Conservation (phyloP, 78 protist species). For the Cyanophora paradoxa region DNA sequence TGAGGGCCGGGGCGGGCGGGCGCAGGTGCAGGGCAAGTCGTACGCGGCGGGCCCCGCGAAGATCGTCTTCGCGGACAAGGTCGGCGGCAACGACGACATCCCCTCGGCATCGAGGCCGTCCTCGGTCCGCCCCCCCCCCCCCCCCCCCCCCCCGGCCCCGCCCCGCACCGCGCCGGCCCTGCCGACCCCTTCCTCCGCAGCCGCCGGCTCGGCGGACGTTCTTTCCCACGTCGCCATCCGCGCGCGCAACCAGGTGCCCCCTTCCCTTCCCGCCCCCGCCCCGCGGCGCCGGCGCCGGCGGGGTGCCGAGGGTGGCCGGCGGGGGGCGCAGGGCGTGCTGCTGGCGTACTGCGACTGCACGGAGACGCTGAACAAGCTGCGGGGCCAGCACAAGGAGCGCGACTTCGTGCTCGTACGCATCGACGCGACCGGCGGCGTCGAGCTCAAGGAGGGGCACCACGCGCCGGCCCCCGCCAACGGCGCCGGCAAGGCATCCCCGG, state of each 20-base stretch:
- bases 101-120: not conserved
- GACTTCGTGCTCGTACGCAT: too few species aligned
- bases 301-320: too few species aligned
- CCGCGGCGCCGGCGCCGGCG: too few species aligned
- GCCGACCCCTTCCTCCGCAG: not conserved
- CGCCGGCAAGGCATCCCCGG: too few species aligned
- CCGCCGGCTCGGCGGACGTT: not conserved
- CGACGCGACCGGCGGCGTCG: too few species aligned
- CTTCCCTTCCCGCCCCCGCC: too few species aligned
- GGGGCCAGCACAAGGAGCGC: too few species aligned
- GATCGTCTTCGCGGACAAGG: not conserved
- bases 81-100: constrained; percentile 15
- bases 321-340: too few species aligned
- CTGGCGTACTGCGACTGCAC: too few species aligned
- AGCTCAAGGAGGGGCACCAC: too few species aligned
- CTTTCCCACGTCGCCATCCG: constrained; percentile 18
- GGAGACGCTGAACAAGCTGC: too few species aligned
- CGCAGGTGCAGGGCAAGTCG: not conserved
- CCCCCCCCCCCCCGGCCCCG: not conserved
- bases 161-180: not conserved
- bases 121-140: not conserved
- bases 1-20: not conserved
- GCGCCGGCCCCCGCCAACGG: too few species aligned
- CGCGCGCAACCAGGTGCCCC: constrained; percentile 18
- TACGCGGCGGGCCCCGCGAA: not conserved